Base-by-base conservation (phyloP, 1,284 basidiomycete species). In the Ustilago vetiveriae region DNA sequence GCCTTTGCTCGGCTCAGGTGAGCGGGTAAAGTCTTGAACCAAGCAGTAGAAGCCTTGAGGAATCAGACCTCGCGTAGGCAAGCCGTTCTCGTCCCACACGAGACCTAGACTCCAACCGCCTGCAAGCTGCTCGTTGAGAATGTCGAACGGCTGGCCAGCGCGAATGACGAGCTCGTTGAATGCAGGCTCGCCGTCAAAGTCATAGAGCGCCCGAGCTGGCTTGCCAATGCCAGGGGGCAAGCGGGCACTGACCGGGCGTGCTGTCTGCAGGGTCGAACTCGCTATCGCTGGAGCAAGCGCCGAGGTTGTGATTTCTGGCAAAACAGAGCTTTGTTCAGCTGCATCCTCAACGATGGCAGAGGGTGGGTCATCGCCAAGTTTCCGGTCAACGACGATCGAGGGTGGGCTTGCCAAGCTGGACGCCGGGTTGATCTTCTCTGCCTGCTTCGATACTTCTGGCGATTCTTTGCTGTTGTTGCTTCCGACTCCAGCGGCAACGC, bases 31-130 rank as follows among this genome's bases (percentile, higher is more conserved):
- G 43, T 75, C 74, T 17, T 67, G 67, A 19, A 71, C 63, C 36
- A 52, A 53, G 42, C 72, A 74, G 36, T 76, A 78, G 68, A 72
- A 78, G 0, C 75, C 75, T 35, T 57, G 53, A 3, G 75, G 75
- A 30, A 78, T 67, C 13, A 78, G 59, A 9, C 75, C 75, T 7
- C 68, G 42, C 6, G 46, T 57, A 1, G 68, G 68, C n/a, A 58
- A 32, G n/a, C 49, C 66, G 3, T 64, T 27, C 7, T 59, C 55
- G 16, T 53, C 66, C 53, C 64, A 57, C 0, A 74, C 60, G 11
- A 72, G 21, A 9, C 65, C 75, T 1, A 78, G 53, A 59, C 74
- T 75, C 75, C 75, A 78, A 5, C 75, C 75, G 7, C 66, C 74
- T 7, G 64, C 63, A 1, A 78, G 54, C 26, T 74, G 46, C 43